A percentile compares a stretch with the other conserved stretches of the same genome.
Conservation (phyloP, 805 yeast genomes). For the Starmerella bacillaris region DNA sequence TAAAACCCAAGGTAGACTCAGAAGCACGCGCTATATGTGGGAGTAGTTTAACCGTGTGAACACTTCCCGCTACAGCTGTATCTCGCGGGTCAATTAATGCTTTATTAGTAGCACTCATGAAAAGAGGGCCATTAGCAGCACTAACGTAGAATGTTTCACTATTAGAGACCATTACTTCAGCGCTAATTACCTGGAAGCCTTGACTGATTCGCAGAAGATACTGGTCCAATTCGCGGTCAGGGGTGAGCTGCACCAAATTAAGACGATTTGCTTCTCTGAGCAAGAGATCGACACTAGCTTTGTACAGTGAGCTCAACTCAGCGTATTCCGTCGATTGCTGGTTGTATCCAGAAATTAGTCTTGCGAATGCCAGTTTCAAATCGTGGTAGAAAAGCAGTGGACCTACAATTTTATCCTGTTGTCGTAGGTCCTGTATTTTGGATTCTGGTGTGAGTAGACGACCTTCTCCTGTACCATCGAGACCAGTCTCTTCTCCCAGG, state of each 20-base stretch:
- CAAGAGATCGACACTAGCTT: constrained; percentile 20
- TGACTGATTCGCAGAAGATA: constrained; percentile 12
- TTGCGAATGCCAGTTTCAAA: constrained; percentile 19
- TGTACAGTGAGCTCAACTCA: constrained; percentile 18
- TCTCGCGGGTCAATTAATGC: constrained; percentile 63
- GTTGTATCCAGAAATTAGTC: constrained; percentile 13
- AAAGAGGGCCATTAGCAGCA: constrained; percentile 56
- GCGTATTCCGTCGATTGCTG: constrained; percentile 20
- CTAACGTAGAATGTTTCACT: constrained; percentile 56
- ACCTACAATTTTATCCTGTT: not conserved
- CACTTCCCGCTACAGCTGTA: constrained; percentile 47
- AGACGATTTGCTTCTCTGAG: constrained; percentile 22
- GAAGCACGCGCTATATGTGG: constrained; percentile 31
- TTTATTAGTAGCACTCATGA: constrained; percentile 51
- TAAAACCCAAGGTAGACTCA: constrained; percentile 23
- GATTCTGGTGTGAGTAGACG: not conserved
- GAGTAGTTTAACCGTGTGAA: constrained; percentile 46
- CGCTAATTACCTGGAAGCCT: constrained; percentile 25
- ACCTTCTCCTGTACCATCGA: not conserved
- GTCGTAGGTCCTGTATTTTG: not conserved
- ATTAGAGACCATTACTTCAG: constrained; percentile 65
- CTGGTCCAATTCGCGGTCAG: constrained; percentile 13
- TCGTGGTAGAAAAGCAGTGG: constrained; percentile 16
- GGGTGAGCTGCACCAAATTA: constrained; percentile 9
- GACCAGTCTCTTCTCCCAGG: constrained; percentile 10